Base-by-base conservation (phyloP, 2,329 filamentous ascomycete genomes). In the Diaporthe vexans region DNA sequence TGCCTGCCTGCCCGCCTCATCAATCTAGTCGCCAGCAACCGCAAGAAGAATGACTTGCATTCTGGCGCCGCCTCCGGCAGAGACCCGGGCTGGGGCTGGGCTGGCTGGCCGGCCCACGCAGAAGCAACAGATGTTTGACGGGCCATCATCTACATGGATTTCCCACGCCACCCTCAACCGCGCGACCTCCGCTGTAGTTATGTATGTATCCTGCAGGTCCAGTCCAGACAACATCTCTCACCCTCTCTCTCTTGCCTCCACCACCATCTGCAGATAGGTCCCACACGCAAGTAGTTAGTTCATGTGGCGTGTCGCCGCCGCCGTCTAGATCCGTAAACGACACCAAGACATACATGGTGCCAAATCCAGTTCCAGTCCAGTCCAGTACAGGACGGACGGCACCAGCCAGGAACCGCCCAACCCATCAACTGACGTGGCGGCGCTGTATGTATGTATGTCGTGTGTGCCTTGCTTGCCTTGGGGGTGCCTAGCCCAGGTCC, bases 401-500 rank as follows among this genome's bases (percentile, higher is more conserved):
- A 54, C 46, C 46, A 67, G 29, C 46, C 46, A 67, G 29, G 24
- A n/a, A 68, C 46, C 63, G 52, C 63, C 29, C n/a, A n/a, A n/a
- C n/a, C n/a, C n/a, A n/a, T n/a, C n/a, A n/a, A 54, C 46, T 40
- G 46, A 54, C 21, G 63, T 68, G 63, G 63, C 63, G 63, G 63
- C 63, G 63, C 13, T 19, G 40, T 10, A 4, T 43, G 40, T 43
- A 7, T 43, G 15, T 43, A 7, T 43, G 13, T 40, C 37, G 33
- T 37, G 19, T 11, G 63, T 37, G 46, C 63, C 63, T 67, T n/a
- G n/a, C n/a, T n/a, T n/a, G 61, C 37, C 37, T 40, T 40, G 37
- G 37, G 29, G 29, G 4, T 33, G 4, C 29, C 29, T 5, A 29
- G 29, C 29, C 29, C 29, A 29, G 29, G 3, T 5, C 29, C 29